Evolutionary conservation across 2,329 filamentous ascomycete genomes (phyloP), one percentile per base, ranked within the genome.

Genomic region (Botrytis fragariae): DNA sequence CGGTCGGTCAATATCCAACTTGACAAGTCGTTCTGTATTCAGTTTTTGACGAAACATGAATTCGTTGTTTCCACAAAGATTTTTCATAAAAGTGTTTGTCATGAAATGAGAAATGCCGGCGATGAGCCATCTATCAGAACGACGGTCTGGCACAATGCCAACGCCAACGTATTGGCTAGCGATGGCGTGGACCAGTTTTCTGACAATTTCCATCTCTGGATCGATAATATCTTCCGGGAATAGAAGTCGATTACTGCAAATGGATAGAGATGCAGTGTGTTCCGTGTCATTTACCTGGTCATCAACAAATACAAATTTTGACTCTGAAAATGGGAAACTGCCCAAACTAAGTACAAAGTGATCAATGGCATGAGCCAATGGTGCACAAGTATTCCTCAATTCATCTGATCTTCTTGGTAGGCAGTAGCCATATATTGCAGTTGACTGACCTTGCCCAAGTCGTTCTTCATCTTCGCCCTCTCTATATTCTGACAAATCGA

Each of bases 121-220:
- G 20, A 95, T 91, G 32, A 97, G 90, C 96, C 96, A 99, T 71
- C 91, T 89, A 81, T 99, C 96, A 69, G 87, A 87, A 29, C 91
- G 89, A 59, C 92, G 90, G 79, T 94, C 93, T 0, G 96, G 92
- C 65, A 97, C 91, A 77, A 99, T 93, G 80, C 95, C 95, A 76
- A 99, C 92, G 25, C 96, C 96, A 76, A 96, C 93, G 92, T 95
- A 99, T 81, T 99, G 96, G 74, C 91, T 93, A 18, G 96, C 93
- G 65, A 98, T 85, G 1, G 94, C 91, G 80, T 96, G 92, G 14
- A 97, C 91, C 32, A 99, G 84, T 71, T 89, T 90, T 74, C 94
- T 89, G 6, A 94, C 97, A 18, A 92, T 92, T 44, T 93, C 90
- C 77, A 96, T 90, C 78, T 97, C 90, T 0, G 91, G 91, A 79